A percentile compares a stretch with the other conserved stretches of the same genome.
Conservation (phyloP, 352 stramenopile species). For the Phytopythium ostracodes region DNA sequence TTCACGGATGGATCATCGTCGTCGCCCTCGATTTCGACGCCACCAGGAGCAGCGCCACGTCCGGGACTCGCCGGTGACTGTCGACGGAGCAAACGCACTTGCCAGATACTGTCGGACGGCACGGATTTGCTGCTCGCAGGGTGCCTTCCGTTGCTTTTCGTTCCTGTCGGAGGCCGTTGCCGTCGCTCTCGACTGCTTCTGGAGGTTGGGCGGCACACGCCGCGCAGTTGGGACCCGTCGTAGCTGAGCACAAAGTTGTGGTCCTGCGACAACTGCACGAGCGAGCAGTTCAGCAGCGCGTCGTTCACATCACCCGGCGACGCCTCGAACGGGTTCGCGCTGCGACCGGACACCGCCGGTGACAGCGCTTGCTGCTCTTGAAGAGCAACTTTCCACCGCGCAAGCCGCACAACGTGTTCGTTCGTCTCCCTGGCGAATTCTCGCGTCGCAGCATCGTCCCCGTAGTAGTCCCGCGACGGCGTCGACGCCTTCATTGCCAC, state of each 20-base stretch:
- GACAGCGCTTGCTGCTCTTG: not conserved
- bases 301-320: conserved; percentile 15
- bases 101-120: conserved; percentile 20
- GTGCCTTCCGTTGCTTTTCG: not conserved
- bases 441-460: conserved; percentile 53
- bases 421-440: conserved; percentile 66
- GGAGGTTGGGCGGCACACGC: conserved; percentile 15
- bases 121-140: not conserved
- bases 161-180: not conserved
- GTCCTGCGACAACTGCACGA: conserved; percentile 27
- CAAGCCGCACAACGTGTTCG: conserved; percentile 41
- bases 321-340: not conserved
- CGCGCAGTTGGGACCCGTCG: conserved; percentile 22
- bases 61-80: not conserved
- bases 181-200: not conserved
- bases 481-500: conserved; percentile 54
- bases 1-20: conserved; percentile 28
- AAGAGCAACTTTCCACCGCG: conserved; percentile 39
- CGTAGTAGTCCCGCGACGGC: conserved; percentile 44
- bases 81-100: conserved; percentile 50
- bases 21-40: not conserved
- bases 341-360: not conserved
- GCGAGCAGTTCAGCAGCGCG: conserved; percentile 33
- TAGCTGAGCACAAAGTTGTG: conserved; percentile 34
- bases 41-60: not conserved